Evolutionary conservation across 2,329 filamentous ascomycete genomes (phyloP), one percentile per base, ranked within the genome.

Genomic region (Davidsoniella neocaledoniae): DNA sequence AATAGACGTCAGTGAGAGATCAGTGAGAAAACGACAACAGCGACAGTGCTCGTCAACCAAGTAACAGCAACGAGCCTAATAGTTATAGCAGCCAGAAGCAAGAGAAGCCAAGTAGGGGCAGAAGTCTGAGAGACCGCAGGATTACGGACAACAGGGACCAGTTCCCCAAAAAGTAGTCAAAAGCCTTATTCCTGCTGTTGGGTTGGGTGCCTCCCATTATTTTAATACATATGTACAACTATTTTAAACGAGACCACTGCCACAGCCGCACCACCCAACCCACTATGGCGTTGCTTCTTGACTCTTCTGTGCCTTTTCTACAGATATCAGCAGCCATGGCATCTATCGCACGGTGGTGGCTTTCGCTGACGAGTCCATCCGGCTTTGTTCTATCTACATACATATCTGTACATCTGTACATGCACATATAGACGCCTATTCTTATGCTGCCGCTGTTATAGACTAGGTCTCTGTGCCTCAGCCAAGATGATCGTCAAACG

Each of bases 161-260:
- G 17, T 14, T 42, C 1, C 17, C 40, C 14, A 8, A 3, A 33
- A 33, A 33, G 10, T 10, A 33, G 26, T 33, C 26, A 33, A 12
- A 9, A 33, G 26, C 26, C 40, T 42, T 44, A 10, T 44, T 48
- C 8, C 29, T 49, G 36, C 21, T 29, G 17, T 23, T 51, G 43
- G 43, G 42, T 21, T 21, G 42, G 50, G 51, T 50, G 36, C 50
- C 49, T 46, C 44, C 19, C 29, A 46, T n/a, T 17, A 40, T n/a
- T 6, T 42, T 17, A 21, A 23, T 5, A 5, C 21, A 23, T 23
- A 19, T 19, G 19, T 3, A 29, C 10, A 14, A 25, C 38, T 48
- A 48, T 48, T 37, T 48, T 48, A 48, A 48, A 48, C 39, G 38
- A 48, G 41, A 42, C 46, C 39, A 43, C 21, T 33, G 38, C 46